A percentile compares a stretch with the other conserved stretches of the same genome.
Evolutionary conservation across 805 yeast genomes (phyloP).

Genomic region (Candida nitratophila): DNA sequence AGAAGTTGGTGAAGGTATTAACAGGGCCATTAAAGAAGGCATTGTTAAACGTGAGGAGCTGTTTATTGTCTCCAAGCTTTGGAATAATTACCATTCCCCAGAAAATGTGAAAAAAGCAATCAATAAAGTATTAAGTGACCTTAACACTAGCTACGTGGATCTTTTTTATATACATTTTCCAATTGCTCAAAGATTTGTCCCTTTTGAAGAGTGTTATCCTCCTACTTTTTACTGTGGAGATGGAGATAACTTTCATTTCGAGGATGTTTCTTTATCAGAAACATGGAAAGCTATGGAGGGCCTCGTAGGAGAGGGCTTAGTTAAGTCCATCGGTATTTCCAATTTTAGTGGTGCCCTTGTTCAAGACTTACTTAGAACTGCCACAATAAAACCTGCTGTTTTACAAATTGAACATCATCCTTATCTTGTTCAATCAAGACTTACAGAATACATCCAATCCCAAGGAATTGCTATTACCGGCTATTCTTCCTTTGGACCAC

Average conservation of each 20-base stretch:
- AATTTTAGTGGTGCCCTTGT: conserved; percentile 42
- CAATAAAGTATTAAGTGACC: conserved; percentile 33
- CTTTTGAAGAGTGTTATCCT: conserved; percentile 39
- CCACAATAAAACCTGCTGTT: conserved; percentile 38
- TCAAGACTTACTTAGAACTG: conserved; percentile 38
- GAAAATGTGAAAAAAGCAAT: conserved; percentile 35
- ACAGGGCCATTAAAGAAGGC: conserved; percentile 58
- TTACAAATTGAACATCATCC: conserved; percentile 54
- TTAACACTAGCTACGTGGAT: conserved; percentile 40
- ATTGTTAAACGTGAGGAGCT: conserved; percentile 63
- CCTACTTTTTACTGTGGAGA: conserved; percentile 39
- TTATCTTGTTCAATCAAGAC: conserved; percentile 40
- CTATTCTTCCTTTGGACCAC: conserved; percentile 44
- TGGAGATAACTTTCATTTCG: conserved; percentile 34
- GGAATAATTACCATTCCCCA: conserved; percentile 45
- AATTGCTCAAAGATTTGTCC: conserved; percentile 37
- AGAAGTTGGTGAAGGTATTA: conserved; percentile 57
- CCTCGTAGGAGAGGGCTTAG: conserved; percentile 34
- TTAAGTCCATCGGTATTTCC: conserved; percentile 45
- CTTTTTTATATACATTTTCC: conserved; percentile 47
- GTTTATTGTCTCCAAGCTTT: conserved; percentile 63
- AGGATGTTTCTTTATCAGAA: conserved; percentile 38
- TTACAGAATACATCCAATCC: conserved; percentile 31
- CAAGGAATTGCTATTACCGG: conserved; percentile 36
- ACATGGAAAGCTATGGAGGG: conserved; percentile 48